Base-by-base conservation (phyloP, 2,329 filamentous ascomycete species). In the Venturiaceae sp. region DNA sequence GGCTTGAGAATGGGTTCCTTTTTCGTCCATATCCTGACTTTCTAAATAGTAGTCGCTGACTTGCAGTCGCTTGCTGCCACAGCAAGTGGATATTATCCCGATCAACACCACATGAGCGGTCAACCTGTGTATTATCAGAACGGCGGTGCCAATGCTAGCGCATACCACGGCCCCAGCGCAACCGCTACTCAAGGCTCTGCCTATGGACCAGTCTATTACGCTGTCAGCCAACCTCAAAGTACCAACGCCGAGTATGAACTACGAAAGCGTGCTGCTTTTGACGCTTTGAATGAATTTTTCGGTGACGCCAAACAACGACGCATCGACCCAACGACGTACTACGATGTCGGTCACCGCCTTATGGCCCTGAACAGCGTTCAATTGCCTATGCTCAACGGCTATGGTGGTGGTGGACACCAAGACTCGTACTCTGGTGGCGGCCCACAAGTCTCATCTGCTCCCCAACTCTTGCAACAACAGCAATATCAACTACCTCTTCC, bases 261-360 rank as follows among this genome's bases (percentile, higher is more conserved):
- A 64, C 84, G 88, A 68, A 94, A 92, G 76, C 89, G 91, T 56
- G 76, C 75, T 62, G 84, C 84, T n/a, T 89, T 87, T 65, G 91
- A 96, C 67, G 88, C 89, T 60, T 78, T 96, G 60, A 92, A 95
- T 69, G 90, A 96, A 70, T 96, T 97, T 76, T 95, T 97, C 64
- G 90, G 88, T 64, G 90, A 89, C 69, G 85, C 91, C 65, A 97
- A 96, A 80, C 89, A 92, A 66, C 88, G 91, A 68, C 85, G 91
- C 66, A 88, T 97, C 64, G 90, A 97, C 70, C 88, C 92, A 3
- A 81, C 81, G 57, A 94, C 88, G n/a, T 97, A 96, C 73, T 82
- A 87, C 59, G 89, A 95, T 68, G 91, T 99, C 63, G 91, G 91
- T 65, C 90, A 94, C 70, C 87, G 92, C 62, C 81, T 99, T 60